A percentile compares a stretch with the other conserved stretches of the same genome.
These are phyloP conservation scores for Sphagnurus paluster DNA, from an alignment of 1,284 basidiomycete genomes.

Conservation along the genomic window DNA sequence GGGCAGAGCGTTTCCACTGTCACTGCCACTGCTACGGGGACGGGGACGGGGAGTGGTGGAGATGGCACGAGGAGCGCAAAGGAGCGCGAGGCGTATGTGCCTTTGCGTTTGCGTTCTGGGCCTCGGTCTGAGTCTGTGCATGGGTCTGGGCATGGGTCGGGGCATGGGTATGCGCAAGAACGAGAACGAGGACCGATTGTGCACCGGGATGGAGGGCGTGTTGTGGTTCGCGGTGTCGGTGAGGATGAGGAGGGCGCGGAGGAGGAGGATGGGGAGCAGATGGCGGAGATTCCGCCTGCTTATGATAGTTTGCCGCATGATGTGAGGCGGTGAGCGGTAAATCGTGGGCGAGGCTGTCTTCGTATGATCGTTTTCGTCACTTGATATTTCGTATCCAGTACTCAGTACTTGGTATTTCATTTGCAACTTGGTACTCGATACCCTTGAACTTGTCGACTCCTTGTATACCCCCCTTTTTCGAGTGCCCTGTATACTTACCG, in stretches of 20 bases:
- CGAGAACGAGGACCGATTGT: slow-evolving; percentile 27
- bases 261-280: slow-evolving; percentile 19
- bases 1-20: not conserved
- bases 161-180: too few relatives aligned
- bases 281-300: slow-evolving; percentile 34
- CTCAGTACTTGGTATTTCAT: too few relatives aligned
- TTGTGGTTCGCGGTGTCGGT: slow-evolving; percentile 17
- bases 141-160: slow-evolving; percentile 2
- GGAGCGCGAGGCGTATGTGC: slow-evolving; percentile 26
- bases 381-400: too few relatives aligned
- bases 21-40: not conserved
- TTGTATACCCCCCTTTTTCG: too few relatives aligned
- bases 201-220: slow-evolving; percentile 31
- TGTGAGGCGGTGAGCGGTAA: slow-evolving; percentile 14
- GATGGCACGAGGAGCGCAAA: slow-evolving; percentile 20
- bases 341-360: not conserved
- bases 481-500: too few relatives aligned
- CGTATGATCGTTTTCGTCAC: too few relatives aligned
- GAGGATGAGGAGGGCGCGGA: too few relatives aligned
- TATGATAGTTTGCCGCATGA: slow-evolving; percentile 32
- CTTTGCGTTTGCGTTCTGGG: not conserved
- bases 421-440: too few relatives aligned
- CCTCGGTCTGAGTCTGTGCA: not conserved
- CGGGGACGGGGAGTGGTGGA: too few relatives aligned
- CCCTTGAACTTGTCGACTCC: too few relatives aligned